These are phyloP conservation scores for Yamadazyma friedrichii DNA, from an alignment of 1,139 yeast species.

Conservation along the genomic window DNA sequence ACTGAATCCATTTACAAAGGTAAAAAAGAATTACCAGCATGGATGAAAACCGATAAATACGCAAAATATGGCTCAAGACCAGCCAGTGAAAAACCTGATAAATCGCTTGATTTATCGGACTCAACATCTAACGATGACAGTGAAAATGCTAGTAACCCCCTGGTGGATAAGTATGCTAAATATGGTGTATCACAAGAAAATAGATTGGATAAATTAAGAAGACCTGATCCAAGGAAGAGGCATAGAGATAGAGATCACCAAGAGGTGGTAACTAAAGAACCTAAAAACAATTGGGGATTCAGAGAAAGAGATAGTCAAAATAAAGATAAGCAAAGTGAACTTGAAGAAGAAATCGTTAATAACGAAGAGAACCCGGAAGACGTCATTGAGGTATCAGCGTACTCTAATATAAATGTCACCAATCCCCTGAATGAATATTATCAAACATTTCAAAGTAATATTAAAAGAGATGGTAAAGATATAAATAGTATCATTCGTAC, in stretches of 20 bases:
- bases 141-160: neutral
- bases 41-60: constrained; percentile 42
- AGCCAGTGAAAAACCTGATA: constrained; percentile 1
- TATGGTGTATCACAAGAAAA: constrained; percentile 19
- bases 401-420: constrained; percentile 30
- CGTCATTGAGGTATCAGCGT: constrained; percentile 19
- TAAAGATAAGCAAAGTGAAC: neutral
- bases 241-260: neutral
- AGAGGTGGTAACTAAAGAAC: neutral
- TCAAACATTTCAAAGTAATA: constrained; percentile 42
- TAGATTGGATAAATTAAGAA: constrained; percentile 11
- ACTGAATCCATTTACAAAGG: constrained; percentile 17
- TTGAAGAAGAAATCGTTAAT: neutral
- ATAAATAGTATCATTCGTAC: constrained; percentile 65
- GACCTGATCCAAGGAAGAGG: constrained; percentile 6
- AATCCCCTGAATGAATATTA: constrained; percentile 31
- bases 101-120: constrained; percentile 19
- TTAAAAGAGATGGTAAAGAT: constrained; percentile 36
- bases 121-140: neutral
- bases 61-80: constrained; percentile 36
- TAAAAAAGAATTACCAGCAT: constrained; percentile 34
- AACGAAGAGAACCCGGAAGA: constrained; percentile 6
- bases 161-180: constrained; percentile 29
- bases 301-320: constrained; percentile 2
- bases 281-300: neutral